Evolutionary conservation across 2,329 filamentous ascomycete species (phyloP).

Genomic region (Volutella citrinella): DNA sequence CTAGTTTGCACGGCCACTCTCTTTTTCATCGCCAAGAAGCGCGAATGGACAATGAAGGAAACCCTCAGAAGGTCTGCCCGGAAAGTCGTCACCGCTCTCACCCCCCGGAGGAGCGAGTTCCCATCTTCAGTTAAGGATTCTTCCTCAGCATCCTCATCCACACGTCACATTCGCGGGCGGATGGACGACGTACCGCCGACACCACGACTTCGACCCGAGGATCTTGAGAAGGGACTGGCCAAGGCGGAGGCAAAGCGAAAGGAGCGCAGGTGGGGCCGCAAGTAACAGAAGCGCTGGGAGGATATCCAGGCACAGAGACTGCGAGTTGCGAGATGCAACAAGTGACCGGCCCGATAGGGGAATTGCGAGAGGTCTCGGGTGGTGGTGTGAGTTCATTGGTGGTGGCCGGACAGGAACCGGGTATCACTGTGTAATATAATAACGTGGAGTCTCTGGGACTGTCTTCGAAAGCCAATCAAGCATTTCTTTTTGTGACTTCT

Average conservation of each 20-base stretch:
- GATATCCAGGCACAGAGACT: too few relatives aligned
- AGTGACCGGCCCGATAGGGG: too few relatives aligned
- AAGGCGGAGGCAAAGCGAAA: conserved; percentile 35
- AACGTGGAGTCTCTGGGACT: conserved; percentile 20
- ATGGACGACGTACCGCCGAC: conserved; percentile 56
- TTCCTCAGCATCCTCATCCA: conserved; percentile 14
- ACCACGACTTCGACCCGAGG: conserved; percentile 49
- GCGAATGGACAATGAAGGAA: conserved; percentile 76
- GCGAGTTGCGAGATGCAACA: too few relatives aligned
- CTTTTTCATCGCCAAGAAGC: conserved; percentile 80
- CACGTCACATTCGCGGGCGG: conserved; percentile 38
- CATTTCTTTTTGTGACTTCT: conserved; percentile 20
- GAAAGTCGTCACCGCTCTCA: conserved; percentile 59
- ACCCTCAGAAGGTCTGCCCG: conserved; percentile 66
- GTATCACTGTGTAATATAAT: conserved; percentile 30
- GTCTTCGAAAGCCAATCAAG: conserved; percentile 21
- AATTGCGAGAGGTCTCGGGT: too few relatives aligned
- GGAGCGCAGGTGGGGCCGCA: conserved; percentile 23
- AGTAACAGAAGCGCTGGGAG: too few relatives aligned
- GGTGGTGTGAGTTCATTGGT: too few relatives aligned
- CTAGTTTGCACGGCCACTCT: conserved; percentile 63
- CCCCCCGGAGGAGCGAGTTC: conserved; percentile 60
- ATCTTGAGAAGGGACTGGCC: conserved; percentile 57
- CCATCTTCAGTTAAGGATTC: conserved; percentile 53
- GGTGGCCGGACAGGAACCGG: conserved; percentile 28